Percentiles rank a stretch among this genome's conserved stretches.
Evolutionary conservation across 1,139 yeast species (phyloP).

Genomic region (Yamadazyma blattariae): DNA sequence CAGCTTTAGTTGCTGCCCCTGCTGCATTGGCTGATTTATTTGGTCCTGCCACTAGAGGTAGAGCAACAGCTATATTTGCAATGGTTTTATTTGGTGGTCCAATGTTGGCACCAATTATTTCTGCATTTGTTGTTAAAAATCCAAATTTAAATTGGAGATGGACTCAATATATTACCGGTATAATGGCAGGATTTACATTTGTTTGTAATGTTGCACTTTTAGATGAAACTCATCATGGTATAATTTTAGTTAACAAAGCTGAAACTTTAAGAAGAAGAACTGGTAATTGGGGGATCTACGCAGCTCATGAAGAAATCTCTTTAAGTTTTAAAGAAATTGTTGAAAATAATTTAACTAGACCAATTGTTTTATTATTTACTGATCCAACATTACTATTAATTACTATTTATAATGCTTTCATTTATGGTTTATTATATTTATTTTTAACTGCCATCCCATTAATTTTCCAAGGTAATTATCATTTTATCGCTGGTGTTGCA

Average conservation of each 20-base stretch:
- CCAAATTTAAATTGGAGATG: conserved; percentile 53
- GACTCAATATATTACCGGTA: conserved; percentile 54
- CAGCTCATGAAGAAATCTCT: conserved; percentile 74
- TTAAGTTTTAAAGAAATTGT: conserved; percentile 62
- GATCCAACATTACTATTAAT: conserved; percentile 74
- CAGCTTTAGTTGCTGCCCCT: conserved; percentile 44
- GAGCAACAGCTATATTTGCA: conserved; percentile 32
- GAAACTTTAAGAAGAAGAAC: conserved; percentile 53
- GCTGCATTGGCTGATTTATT: conserved; percentile 43
- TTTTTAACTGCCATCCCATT: conserved; percentile 79
- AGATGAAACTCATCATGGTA: conserved; percentile 50
- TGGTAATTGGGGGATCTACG: conserved; percentile 76
- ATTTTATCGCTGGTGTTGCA: conserved; percentile 49
- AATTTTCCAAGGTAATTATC: conserved; percentile 62
- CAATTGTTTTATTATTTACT: conserved; percentile 60
- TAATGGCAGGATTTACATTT: conserved; percentile 39
- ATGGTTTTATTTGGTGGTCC: conserved; percentile 45
- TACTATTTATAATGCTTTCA: conserved; percentile 75
- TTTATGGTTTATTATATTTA: conserved; percentile 78
- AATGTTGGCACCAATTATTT: conserved; percentile 42
- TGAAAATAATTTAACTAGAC: conserved; percentile 69
- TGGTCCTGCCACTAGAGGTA: conserved; percentile 31
- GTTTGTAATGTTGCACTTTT: conserved; percentile 27
- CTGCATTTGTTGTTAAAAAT: conserved; percentile 34
- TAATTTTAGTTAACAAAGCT: conserved; percentile 60